Evolutionary conservation across 768 basidiomycete species (phyloP).

Genomic region (Daedaleopsis sinensis): DNA sequence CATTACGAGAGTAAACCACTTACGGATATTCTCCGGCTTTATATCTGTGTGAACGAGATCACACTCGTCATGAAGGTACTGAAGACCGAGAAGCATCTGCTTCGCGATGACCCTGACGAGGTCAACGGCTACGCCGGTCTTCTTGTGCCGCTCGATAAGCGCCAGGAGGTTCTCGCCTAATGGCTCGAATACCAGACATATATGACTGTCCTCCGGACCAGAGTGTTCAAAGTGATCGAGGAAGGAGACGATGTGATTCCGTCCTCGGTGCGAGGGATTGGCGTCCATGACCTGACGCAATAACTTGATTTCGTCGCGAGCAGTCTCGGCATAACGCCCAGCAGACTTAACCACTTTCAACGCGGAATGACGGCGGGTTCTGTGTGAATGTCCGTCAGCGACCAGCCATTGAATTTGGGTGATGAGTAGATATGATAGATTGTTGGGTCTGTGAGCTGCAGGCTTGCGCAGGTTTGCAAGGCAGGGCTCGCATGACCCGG

Average conservation of each 20-base stretch:
- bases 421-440: not conserved
- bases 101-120: slow-evolving; percentile 86
- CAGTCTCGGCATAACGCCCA: slow-evolving; percentile 93
- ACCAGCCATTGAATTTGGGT: not conserved
- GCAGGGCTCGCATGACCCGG: not conserved
- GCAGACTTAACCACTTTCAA: slow-evolving; percentile 97
- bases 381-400: slow-evolving; percentile 35
- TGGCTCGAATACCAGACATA: slow-evolving; percentile 92
- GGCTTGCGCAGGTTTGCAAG: not conserved
- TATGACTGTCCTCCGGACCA: slow-evolving; percentile 72
- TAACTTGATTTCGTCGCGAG: slow-evolving; percentile 94
- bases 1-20: slow-evolving; percentile 42
- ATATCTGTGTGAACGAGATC: slow-evolving; percentile 92
- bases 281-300: slow-evolving; percentile 72
- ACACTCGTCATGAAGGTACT: slow-evolving; percentile 93
- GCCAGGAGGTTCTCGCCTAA: slow-evolving; percentile 79
- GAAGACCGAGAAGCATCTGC: slow-evolving; percentile 85
- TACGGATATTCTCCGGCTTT: slow-evolving; percentile 95
- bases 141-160: slow-evolving; percentile 76
- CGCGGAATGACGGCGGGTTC: slow-evolving; percentile 78
- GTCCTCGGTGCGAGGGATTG: slow-evolving; percentile 78
- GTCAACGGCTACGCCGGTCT: slow-evolving; percentile 78
- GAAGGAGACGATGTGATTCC: slow-evolving; percentile 82
- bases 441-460: not conserved
- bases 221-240: slow-evolving; percentile 87